Conservation (phyloP, 208 protist genomes). For the Crithidia mellificae region DNA sequence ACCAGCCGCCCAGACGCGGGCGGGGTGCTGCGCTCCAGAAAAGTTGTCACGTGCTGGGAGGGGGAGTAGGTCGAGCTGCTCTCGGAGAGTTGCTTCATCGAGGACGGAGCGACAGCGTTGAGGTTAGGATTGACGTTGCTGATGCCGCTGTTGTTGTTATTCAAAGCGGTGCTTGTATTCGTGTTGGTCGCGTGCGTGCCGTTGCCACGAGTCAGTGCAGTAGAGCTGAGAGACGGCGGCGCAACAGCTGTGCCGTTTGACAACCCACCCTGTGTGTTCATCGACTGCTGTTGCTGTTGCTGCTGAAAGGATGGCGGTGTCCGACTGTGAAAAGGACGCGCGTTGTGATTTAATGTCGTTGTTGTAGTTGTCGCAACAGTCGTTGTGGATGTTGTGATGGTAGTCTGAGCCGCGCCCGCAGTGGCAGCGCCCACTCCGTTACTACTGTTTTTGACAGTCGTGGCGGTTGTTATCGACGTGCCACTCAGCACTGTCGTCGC, state of each 20-base stretch:
- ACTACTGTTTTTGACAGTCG: neutral
- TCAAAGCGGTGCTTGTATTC: neutral
- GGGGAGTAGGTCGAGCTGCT: conserved; percentile 43
- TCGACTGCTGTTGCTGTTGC: neutral
- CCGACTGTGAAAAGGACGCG: conserved; percentile 33
- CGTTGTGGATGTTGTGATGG: neutral
- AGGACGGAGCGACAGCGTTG: neutral
- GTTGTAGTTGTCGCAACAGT: conserved; percentile 4
- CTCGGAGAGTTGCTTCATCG: conserved; percentile 43
- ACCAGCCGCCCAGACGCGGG: conserved; percentile 11
- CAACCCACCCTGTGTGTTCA: neutral
- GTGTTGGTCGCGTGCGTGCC: neutral
- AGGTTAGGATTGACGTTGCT: neutral
- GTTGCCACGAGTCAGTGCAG: neutral
- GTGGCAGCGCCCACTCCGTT: neutral
- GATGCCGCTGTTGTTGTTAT: neutral
- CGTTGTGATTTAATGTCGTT: conserved; percentile 34
- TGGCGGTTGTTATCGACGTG: neutral
- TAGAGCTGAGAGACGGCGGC: neutral
- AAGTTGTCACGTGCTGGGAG: conserved; percentile 41
- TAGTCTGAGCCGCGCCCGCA: conserved; percentile 1
- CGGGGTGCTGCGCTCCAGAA: conserved; percentile 40
- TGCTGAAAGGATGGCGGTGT: conserved; percentile 13
- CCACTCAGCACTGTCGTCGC: neutral
- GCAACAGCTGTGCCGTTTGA: neutral